phyloP scores from a whole-genome alignment of 805 yeast species.

The Schwanniomyces vanrijiae region DNA sequence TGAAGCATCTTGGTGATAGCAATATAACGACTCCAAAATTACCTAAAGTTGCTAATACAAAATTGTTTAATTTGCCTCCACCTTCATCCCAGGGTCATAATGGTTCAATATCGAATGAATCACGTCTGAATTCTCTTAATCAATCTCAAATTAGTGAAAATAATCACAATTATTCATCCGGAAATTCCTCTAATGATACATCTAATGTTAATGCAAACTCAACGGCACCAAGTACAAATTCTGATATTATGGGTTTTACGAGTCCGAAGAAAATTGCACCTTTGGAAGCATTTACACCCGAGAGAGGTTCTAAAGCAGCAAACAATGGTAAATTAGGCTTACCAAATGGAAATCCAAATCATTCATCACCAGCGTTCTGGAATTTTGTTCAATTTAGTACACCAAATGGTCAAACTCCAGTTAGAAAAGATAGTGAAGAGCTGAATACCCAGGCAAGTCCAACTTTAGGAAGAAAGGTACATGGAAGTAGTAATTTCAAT shows the following conservation, averaged over 20 bases:
- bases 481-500: conserved; percentile 8
- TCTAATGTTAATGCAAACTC: conserved; percentile 12
- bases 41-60: conserved; percentile 27
- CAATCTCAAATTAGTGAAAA: conserved; percentile 11
- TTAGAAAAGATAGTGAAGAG: conserved; percentile 38
- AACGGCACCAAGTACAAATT: conserved; percentile 25
- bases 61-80: conserved; percentile 33
- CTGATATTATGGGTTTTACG: conserved; percentile 39
- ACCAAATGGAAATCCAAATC: conserved; percentile 38
- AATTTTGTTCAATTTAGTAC: conserved; percentile 77
- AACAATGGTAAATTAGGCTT: conserved; percentile 20
- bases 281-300: conserved; percentile 46
- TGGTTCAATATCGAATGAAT: conserved; percentile 20
- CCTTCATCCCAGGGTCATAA: conserved; percentile 21
- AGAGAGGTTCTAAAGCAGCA: conserved; percentile 36
- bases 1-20: conserved; percentile 19
- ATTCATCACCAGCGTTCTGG: conserved; percentile 91
- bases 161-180: conserved; percentile 5
- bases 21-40: conserved; percentile 29
- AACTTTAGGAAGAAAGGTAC: conserved; percentile 31
- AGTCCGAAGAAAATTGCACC: conserved; percentile 44
- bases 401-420: conserved; percentile 45
- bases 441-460: conserved; percentile 41
- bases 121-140: conserved; percentile 29
- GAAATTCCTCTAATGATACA: conserved; percentile 13